Conservation (phyloP, 2,329 filamentous ascomycete genomes). For the Magnaporthales sp. region DNA sequence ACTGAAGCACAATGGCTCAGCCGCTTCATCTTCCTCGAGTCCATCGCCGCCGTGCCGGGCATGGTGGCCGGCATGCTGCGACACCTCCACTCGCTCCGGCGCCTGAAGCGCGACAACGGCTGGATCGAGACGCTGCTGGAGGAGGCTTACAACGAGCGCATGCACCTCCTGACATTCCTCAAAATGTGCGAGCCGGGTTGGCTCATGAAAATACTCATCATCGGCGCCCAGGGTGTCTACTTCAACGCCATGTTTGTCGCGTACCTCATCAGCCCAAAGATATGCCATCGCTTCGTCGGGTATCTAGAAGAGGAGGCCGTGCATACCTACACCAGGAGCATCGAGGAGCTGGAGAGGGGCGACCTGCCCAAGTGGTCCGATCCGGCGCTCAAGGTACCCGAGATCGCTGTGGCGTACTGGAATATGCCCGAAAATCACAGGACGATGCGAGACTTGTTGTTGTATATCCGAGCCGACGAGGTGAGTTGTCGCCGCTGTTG, state of each 20-base stretch:
- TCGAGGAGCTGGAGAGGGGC: constrained; percentile 80
- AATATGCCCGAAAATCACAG: constrained; percentile 78
- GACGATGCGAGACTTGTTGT: constrained; percentile 76
- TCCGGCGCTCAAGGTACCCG: constrained; percentile 64
- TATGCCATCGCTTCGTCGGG: constrained; percentile 90
- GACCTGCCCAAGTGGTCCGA: constrained; percentile 72
- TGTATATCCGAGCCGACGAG: constrained; percentile 79
- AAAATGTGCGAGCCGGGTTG: constrained; percentile 71
- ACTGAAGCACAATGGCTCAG: constrained; percentile 83
- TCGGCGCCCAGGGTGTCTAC: constrained; percentile 90
- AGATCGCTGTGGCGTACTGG: constrained; percentile 90
- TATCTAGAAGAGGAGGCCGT: constrained; percentile 98
- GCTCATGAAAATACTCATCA: constrained; percentile 85
- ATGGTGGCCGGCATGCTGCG: constrained; percentile 96
- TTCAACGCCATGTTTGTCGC: constrained; percentile 89
- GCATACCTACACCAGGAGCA: constrained; percentile 84
- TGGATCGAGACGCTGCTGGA: constrained; percentile 92
- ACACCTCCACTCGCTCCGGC: constrained; percentile 74
- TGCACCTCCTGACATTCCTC: constrained; percentile 81
- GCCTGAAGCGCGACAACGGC: constrained; percentile 87
- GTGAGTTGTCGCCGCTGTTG: constrained; percentile 34
- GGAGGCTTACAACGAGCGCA: constrained; percentile 86
- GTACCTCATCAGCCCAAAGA: constrained; percentile 79
- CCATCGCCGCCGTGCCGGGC: constrained; percentile 87
- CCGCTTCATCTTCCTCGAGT: constrained; percentile 88